Base-by-base conservation (phyloP, 2,329 filamentous ascomycete genomes). In the Microdochium trichocladiopsis region DNA sequence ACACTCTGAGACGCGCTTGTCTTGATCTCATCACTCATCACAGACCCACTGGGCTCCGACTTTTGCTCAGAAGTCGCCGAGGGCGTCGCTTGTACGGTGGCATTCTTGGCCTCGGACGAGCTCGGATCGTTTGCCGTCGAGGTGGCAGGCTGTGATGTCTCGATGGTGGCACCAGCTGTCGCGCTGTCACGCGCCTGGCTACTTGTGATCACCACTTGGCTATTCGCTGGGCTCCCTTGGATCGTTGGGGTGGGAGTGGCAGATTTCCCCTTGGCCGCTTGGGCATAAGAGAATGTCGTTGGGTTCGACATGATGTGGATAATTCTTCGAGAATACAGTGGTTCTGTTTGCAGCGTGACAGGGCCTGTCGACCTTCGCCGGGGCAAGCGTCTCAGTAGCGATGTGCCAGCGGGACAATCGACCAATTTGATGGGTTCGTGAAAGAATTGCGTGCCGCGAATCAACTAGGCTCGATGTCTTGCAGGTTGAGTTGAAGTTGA, bases 261-360 rank as follows among this genome's bases (percentile, higher is more conserved):
- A 52, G 80, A 73, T 62, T 87, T 81, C 64, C 92, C 90, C 71
- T 94, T 94, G 55, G 93, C 93, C 66, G 93, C 93, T 79, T 96
- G 91, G 63, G 93, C 93, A 71, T 97, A 97, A 55, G 93, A 96
- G 68, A 96, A 96, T 31, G 82, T 76, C 56, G 82, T 76, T 57
- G 80, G 62, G 53, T 70, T 69, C 58, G 79, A 78, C 80, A 82
- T 83, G 49, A 61, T 62, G 60, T 18, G 18, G n/a, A 23, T 18
- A 18, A 18, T 21, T 16, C 41, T 18, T 9, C 18, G 12, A 45
- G 14, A 22, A 21, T 4, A 8, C 5, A 18, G 21, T 10, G 10
- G 41, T 18, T 45, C 41, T 4, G 4, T 6, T n/a, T 16, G 33
- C 18, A 5, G 6, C 12, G 6, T 16, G 14, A 11, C 14, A 45